These are phyloP conservation scores for Aspergillus udagawae DNA, from an alignment of 2,329 filamentous ascomycete species.

Conservation along the genomic window DNA sequence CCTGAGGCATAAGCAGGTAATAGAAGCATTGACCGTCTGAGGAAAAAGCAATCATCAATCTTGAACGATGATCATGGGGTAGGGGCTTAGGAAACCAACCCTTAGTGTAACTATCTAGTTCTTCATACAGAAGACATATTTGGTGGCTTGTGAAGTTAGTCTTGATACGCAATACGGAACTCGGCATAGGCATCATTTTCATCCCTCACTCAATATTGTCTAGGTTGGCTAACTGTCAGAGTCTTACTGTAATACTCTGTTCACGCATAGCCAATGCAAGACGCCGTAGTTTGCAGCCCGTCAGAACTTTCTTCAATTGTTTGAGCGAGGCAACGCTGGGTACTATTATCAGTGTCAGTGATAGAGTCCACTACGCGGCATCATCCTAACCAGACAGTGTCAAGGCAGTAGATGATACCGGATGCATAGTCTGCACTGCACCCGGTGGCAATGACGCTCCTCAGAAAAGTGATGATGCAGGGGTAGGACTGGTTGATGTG, in stretches of 20 bases:
- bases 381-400: background rate
- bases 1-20: background rate
- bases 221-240: background rate
- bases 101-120: background rate
- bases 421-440: background rate
- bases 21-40: background rate
- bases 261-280: background rate
- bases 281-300: background rate
- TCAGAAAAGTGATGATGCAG: background rate
- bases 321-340: background rate
- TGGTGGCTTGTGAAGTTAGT: background rate
- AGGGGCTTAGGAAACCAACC: background rate
- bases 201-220: background rate
- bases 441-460: background rate
- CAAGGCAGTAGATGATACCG: background rate
- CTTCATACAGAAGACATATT: background rate
- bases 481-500: background rate
- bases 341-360: too few species aligned
- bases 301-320: background rate
- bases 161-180: background rate
- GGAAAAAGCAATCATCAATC: background rate
- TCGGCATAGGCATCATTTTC: background rate
- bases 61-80: background rate
- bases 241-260: background rate
- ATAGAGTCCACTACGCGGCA: too few species aligned